A percentile compares a stretch with the other conserved stretches of the same genome.
phyloP scores from a whole-genome alignment of 257 asterid genomes.

The Fraxinus americana region DNA sequence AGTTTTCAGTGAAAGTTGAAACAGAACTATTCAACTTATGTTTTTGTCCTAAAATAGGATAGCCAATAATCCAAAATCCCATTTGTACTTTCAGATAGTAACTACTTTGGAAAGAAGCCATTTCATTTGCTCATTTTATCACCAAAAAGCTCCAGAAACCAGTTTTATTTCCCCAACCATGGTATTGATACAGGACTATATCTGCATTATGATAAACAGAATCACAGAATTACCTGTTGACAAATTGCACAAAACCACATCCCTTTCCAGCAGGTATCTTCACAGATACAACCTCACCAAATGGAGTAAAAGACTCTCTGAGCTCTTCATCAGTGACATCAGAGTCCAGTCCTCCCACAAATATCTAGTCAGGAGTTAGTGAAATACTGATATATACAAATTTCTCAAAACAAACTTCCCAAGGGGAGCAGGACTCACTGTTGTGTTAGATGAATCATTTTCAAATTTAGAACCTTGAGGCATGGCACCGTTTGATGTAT shows the following conservation, averaged over 20 bases:
- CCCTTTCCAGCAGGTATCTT: conserved; percentile 96
- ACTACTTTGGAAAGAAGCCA: background rate
- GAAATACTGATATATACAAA: conserved; percentile 8
- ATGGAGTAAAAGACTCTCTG: conserved; percentile 69
- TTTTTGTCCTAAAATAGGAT: background rate
- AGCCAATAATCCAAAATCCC: background rate
- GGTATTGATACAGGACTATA: background rate
- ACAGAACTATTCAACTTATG: background rate
- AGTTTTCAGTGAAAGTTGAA: background rate
- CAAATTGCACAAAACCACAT: conserved; percentile 93
- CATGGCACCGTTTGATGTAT: conserved; percentile 59
- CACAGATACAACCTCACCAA: conserved; percentile 85
- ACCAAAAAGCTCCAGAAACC: conserved; percentile 1
- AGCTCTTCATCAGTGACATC: conserved; percentile 90
- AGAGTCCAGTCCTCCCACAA: conserved; percentile 80
- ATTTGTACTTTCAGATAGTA: background rate
- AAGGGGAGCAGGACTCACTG: conserved; percentile 63
- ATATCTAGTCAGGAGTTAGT: conserved; percentile 41
- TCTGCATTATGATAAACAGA: conserved; percentile 4
- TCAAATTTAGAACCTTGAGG: conserved; percentile 65
- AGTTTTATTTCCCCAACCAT: background rate
- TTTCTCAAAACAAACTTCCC: conserved; percentile 14
- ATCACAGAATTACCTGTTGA: conserved; percentile 53
- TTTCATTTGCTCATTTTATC: background rate
- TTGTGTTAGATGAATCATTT: conserved; percentile 75